Evolutionary conservation across 306 rosid genomes (phyloP).

Genomic region (Quercus mongolica): DNA sequence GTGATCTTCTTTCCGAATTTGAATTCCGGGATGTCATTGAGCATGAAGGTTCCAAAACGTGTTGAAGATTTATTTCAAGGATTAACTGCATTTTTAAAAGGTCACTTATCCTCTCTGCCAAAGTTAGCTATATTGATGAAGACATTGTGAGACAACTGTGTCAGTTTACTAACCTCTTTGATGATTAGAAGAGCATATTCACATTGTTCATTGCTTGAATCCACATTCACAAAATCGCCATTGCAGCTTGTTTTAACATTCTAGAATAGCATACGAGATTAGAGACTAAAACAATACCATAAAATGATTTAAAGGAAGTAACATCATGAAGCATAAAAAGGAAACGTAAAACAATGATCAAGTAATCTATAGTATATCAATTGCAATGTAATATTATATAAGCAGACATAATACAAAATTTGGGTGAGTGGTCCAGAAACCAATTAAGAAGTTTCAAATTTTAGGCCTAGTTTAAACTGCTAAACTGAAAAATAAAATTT

Average conservation of each 20-base stretch:
- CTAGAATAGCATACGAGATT: not conserved
- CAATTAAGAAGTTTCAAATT: too few species aligned
- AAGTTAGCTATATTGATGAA: not conserved
- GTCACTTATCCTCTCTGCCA: not conserved
- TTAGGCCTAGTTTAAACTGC: too few species aligned
- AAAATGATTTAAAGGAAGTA: not conserved
- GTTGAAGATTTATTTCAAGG: not conserved
- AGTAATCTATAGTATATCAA: too few species aligned
- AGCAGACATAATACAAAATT: too few species aligned
- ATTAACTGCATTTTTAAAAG: not conserved
- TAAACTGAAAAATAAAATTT: too few species aligned
- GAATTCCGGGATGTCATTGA: not conserved
- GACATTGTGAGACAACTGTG: not conserved
- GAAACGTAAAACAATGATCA: not conserved
- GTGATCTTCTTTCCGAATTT: not conserved
- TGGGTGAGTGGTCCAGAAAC: too few species aligned
- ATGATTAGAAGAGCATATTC: constrained; percentile 5
- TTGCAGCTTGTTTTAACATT: constrained; percentile 13
- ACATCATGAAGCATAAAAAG: not conserved
- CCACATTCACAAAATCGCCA: constrained; percentile 21
- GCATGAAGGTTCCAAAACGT: constrained; percentile 8
- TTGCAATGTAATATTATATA: too few species aligned
- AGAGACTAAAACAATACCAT: not conserved
- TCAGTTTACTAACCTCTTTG: constrained; percentile 18
- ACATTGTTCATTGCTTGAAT: constrained; percentile 13